Evolutionary conservation across 495 filamentous ascomycete species (phyloP).

Genomic region (Podospora didyma): DNA sequence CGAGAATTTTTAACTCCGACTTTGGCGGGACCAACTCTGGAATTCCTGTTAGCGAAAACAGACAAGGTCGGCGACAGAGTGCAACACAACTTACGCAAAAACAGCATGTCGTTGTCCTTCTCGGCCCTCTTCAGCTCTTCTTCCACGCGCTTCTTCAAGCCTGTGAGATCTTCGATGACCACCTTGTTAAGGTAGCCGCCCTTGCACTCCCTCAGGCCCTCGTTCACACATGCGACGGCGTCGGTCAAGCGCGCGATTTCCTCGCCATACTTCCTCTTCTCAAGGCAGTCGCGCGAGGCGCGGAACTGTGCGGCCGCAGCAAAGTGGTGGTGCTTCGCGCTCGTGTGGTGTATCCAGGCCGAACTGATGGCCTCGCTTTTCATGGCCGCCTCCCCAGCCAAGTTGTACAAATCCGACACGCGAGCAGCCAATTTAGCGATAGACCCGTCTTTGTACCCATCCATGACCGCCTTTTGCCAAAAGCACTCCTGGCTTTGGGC

Average conservation of each 20-base stretch:
- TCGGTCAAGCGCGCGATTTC: constrained; percentile 86
- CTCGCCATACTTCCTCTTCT: constrained; percentile 93
- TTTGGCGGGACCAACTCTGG: constrained; percentile 77
- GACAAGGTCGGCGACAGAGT: neutral
- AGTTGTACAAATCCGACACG: constrained; percentile 86
- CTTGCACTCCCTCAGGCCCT: constrained; percentile 78
- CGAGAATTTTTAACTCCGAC: constrained; percentile 78
- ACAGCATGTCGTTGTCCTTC: constrained; percentile 95
- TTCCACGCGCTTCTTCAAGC: constrained; percentile 72
- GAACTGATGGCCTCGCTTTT: constrained; percentile 85
- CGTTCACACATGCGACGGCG: constrained; percentile 75
- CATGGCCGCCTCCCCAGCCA: constrained; percentile 79
- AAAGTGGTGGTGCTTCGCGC: constrained; percentile 96
- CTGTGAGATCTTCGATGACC: constrained; percentile 78
- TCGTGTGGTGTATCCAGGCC: constrained; percentile 98
- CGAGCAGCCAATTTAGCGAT: constrained; percentile 89
- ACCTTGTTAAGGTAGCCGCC: constrained; percentile 74
- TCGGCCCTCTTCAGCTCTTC: constrained; percentile 91
- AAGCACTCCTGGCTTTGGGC: constrained; percentile 96
- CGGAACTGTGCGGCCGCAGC: constrained; percentile 93
- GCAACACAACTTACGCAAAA: constrained; percentile 52
- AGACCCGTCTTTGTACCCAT: constrained; percentile 82
- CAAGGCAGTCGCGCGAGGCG: constrained; percentile 87
- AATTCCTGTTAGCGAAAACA: neutral
- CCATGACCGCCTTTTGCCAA: constrained; percentile 96